Percentiles rank a stretch among this genome's conserved stretches.
These are phyloP conservation scores for Diospyros kaki DNA, from an alignment of 148 eudicot species.

Conservation along the genomic window DNA sequence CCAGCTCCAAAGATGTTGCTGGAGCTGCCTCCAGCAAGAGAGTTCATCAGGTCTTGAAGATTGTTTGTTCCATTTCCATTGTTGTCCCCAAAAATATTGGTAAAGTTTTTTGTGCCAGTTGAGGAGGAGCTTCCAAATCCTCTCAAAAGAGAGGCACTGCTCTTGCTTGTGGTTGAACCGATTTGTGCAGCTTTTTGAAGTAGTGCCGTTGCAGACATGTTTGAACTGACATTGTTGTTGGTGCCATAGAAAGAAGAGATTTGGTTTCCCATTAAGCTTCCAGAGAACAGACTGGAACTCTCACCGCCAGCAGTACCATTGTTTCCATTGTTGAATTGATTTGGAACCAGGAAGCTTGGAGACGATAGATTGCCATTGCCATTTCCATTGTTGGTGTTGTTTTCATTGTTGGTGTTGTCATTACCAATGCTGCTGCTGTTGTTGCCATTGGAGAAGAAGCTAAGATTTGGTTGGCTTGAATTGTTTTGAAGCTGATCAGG, in stretches of 20 bases:
- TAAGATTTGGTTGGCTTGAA: constrained; percentile 1
- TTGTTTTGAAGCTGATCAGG: constrained; percentile 20
- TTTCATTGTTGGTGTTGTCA: not conserved
- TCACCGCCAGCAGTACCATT: constrained; percentile 2
- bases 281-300: constrained; percentile 13
- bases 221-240: constrained; percentile 18
- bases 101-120: constrained; percentile 17
- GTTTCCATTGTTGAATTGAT: constrained; percentile 15
- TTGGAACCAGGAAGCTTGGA: constrained; percentile 10
- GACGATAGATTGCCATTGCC: not conserved
- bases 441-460: constrained; percentile 9
- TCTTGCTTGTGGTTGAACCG: constrained; percentile 52
- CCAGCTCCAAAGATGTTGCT: constrained; percentile 16
- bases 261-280: constrained; percentile 18
- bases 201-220: constrained; percentile 71
- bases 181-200: constrained; percentile 73
- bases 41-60: constrained; percentile 45
- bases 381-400: not conserved
- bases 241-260: constrained; percentile 15
- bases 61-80: constrained; percentile 26
- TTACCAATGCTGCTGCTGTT: not conserved
- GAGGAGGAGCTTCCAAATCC: constrained; percentile 25
- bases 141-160: constrained; percentile 39
- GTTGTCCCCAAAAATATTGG: constrained; percentile 27
- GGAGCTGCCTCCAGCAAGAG: constrained; percentile 16